Conservation (phyloP, 2,329 filamentous ascomycete species). For the Ophiocordyceps sinensis region DNA sequence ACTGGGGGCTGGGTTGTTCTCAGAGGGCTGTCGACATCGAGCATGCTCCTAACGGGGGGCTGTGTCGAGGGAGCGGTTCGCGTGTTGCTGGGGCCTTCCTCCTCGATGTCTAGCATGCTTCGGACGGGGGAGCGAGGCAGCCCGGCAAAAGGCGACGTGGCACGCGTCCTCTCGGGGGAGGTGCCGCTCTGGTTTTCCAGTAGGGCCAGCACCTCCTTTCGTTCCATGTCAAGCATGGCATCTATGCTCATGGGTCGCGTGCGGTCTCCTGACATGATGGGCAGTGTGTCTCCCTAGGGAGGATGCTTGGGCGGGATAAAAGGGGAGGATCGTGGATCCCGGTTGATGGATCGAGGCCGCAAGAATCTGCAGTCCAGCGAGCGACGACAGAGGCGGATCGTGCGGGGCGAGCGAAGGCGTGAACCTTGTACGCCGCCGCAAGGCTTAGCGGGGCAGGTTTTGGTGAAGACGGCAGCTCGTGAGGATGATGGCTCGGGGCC, state of each 20-base stretch:
- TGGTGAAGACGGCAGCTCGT: conserved; percentile 2
- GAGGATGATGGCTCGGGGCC: background rate
- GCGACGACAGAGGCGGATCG: too few species aligned
- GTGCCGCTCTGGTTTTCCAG: conserved; percentile 34
- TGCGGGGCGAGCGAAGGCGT: too few species aligned
- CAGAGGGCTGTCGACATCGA: conserved; percentile 37
- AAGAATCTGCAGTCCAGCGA: too few species aligned
- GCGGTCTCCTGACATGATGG: conserved; percentile 17
- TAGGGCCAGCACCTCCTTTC: conserved; percentile 55
- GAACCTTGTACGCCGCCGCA: background rate
- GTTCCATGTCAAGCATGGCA: conserved; percentile 63
- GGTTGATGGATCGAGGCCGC: background rate
- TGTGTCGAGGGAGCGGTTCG: conserved; percentile 24
- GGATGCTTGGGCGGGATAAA: background rate
- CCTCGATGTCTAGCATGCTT: conserved; percentile 50
- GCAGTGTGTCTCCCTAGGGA: background rate
- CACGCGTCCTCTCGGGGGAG: conserved; percentile 24
- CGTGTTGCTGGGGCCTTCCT: conserved; percentile 10
- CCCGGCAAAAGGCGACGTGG: conserved; percentile 38
- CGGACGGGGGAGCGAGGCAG: conserved; percentile 51
- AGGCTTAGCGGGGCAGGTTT: conserved; percentile 1
- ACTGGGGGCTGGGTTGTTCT: conserved; percentile 22
- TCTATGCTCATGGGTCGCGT: conserved; percentile 56
- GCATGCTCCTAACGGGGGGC: conserved; percentile 49
- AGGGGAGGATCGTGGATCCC: background rate